Base-by-base conservation (phyloP, 2,329 filamentous ascomycete species). In the Zarea fungicola region DNA sequence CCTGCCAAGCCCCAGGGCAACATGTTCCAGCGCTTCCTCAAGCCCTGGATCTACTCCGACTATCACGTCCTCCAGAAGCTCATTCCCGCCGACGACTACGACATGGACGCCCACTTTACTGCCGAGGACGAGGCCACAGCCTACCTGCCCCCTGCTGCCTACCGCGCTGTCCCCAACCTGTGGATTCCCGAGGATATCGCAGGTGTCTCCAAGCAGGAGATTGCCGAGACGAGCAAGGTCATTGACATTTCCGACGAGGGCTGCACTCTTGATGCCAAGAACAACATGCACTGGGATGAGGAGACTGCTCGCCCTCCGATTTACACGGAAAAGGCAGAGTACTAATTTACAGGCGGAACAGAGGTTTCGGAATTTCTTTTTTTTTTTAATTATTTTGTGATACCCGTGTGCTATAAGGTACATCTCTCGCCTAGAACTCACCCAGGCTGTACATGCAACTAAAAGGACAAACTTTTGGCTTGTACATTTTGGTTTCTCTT, bases 151-250 rank as follows among this genome's bases (percentile, higher is more conserved):
- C 86, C 88, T 0, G 78, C 84, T 8, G 80, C 89, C 61, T 79
- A 70, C 36, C 71, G 76, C 43, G 69, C 75, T 34, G 68, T 79
- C 0, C 84, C 85, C 4, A 69, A 83, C 7, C 72, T 93, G 25
- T 93, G 88, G 88, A 82, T 93, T 23, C 87, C 88, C 1, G 75
- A 78, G 46, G 88, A 93, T 61, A 71, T 75, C 1, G 76, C 79
- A 22, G 85, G 86, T 21, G 77, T 92, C 31, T 85, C 80, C 50
- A 72, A 71, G 57, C 85, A 91, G 61, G 88, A 91, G 65, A 75
- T 90, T 50, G 71, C 73, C 34, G 79, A 88, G 55, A 84, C 83
- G 0, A 73, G 74, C 56, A 78, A 78, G 55, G 77, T 87, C 21
- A 83, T 88, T 35, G 75, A 78, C 5, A 87, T 88, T 56, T 84